These are phyloP conservation scores for Mycena venus DNA, from an alignment of 768 basidiomycete species.

Conservation along the genomic window DNA sequence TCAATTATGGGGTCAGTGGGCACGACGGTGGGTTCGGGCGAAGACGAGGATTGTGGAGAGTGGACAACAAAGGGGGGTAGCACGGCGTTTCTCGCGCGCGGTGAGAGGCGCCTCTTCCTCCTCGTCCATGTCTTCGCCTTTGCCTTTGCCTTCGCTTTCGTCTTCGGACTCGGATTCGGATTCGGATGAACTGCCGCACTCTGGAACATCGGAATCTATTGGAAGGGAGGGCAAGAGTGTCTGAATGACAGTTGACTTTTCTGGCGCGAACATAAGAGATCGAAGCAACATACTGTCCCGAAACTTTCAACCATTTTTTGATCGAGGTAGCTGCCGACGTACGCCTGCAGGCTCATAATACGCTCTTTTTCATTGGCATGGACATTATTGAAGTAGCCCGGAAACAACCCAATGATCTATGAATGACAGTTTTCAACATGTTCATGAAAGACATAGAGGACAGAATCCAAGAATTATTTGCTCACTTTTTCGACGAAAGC, in stretches of 20 bases:
- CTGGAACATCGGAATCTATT: too few species aligned
- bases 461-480: too few species aligned
- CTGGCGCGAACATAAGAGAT: background rate
- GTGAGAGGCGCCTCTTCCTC: too few species aligned
- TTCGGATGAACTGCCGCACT: too few species aligned
- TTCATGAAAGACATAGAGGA: too few species aligned
- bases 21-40: too few species aligned
- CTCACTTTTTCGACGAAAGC: background rate
- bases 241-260: background rate
- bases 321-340: background rate
- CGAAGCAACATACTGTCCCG: background rate
- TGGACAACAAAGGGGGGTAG: too few species aligned
- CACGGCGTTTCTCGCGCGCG: too few species aligned
- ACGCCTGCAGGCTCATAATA: background rate
- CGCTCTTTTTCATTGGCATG: background rate
- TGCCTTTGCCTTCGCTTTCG: too few species aligned
- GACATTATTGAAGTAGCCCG: background rate
- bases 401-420: background rate
- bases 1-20: background rate
- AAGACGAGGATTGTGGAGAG: too few species aligned
- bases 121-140: too few species aligned
- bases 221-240: too few species aligned
- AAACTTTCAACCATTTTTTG: background rate
- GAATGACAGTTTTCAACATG: background rate
- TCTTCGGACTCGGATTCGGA: background rate